Evolutionary conservation across 306 rosid genomes (phyloP).

Genomic region (Fragaria nilgerrensis): DNA sequence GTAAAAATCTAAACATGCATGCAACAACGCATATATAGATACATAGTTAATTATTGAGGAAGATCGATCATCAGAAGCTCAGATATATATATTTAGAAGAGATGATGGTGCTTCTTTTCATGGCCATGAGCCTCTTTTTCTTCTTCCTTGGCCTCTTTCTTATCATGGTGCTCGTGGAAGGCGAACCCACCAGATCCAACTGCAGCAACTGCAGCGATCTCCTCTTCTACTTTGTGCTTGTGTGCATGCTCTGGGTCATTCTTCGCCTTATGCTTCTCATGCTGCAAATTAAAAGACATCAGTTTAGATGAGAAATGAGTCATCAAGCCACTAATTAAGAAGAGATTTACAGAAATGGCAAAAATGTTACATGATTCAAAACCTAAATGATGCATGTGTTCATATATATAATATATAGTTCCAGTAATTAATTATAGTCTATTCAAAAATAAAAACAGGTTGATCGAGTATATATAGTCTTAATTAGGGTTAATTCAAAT

Average conservation of each 20-base stretch:
- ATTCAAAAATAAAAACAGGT: too few species aligned
- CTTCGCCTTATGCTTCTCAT: constrained; percentile 61
- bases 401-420: too few species aligned
- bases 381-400: too few species aligned
- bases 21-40: too few species aligned
- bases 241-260: constrained; percentile 64
- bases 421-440: too few species aligned
- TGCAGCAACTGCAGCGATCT: constrained; percentile 56
- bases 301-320: neutral
- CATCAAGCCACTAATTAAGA: neutral
- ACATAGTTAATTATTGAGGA: neutral
- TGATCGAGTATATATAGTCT: too few species aligned
- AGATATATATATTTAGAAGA: constrained; percentile 25
- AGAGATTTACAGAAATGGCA: too few species aligned
- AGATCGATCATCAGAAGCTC: neutral
- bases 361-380: too few species aligned
- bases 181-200: constrained; percentile 68
- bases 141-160: constrained; percentile 53
- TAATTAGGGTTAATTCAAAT: neutral
- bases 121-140: constrained; percentile 55
- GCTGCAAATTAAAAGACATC: constrained; percentile 22
- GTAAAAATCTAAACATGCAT: neutral
- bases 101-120: constrained; percentile 58
- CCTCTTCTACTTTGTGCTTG: constrained; percentile 78
- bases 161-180: constrained; percentile 74